These are phyloP conservation scores for Cytospora piceicola DNA, from an alignment of 2,329 filamentous ascomycete genomes.

Conservation along the genomic window DNA sequence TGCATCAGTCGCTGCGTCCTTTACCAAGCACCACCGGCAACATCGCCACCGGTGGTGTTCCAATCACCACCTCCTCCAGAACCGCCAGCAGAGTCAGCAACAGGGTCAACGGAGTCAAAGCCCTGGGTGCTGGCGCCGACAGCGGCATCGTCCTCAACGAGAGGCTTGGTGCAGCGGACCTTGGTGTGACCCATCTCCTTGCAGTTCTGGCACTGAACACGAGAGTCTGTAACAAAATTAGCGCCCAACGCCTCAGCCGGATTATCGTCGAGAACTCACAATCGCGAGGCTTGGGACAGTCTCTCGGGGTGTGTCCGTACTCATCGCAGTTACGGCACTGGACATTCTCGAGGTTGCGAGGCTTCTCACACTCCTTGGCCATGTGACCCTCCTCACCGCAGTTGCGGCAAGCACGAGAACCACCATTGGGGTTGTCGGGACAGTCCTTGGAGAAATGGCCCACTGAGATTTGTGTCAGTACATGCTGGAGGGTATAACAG, in stretches of 20 bases:
- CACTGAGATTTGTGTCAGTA: slow-evolving; percentile 40
- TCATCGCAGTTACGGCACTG: slow-evolving; percentile 58
- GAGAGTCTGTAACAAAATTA: slow-evolving; percentile 44
- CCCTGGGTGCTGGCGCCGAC: slow-evolving; percentile 21
- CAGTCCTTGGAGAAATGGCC: slow-evolving; percentile 69
- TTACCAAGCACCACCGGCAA: slow-evolving; percentile 10
- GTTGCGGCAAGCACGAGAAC: slow-evolving; percentile 57
- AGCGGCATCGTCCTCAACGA: slow-evolving; percentile 35
- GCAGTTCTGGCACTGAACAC: slow-evolving; percentile 64
- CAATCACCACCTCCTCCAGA: slow-evolving; percentile 25
- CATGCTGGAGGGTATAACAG: neutral
- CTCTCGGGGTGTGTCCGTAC: slow-evolving; percentile 51
- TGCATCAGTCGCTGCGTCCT: neutral
- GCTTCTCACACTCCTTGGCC: slow-evolving; percentile 63
- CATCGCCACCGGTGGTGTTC: slow-evolving; percentile 21
- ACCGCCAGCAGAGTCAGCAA: slow-evolving; percentile 25
- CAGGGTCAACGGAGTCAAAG: slow-evolving; percentile 10
- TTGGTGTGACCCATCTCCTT: slow-evolving; percentile 51
- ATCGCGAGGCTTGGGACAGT: slow-evolving; percentile 61
- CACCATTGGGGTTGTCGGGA: slow-evolving; percentile 57
- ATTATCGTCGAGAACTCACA: slow-evolving; percentile 43
- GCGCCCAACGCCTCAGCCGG: neutral
- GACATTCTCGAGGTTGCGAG: slow-evolving; percentile 45
- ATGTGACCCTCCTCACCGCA: slow-evolving; percentile 65
- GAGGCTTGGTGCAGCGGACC: slow-evolving; percentile 43